Percentiles rank a stretch among this genome's conserved stretches.
These are phyloP conservation scores for Aspergillus fischeri DNA, from an alignment of 2,329 filamentous ascomycete genomes.

Conservation along the genomic window DNA sequence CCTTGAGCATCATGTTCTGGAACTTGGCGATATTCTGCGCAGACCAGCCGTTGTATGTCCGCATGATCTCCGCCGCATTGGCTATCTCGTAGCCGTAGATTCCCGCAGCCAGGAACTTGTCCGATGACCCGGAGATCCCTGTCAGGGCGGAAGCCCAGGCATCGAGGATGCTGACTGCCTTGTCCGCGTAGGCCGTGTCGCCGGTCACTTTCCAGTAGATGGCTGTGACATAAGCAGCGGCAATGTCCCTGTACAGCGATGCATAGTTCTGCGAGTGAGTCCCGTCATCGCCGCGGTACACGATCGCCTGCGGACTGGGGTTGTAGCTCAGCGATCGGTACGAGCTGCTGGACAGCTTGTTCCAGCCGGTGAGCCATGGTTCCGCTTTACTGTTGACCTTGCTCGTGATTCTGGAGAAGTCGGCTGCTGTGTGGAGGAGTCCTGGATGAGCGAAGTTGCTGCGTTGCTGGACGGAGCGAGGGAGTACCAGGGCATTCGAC, in stretches of 20 bases:
- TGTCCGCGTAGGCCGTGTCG: constrained; percentile 34
- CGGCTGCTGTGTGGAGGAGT: constrained; percentile 33
- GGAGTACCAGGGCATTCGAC: too few relatives aligned
- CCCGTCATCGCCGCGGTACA: constrained; percentile 34
- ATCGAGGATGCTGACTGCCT: constrained; percentile 36
- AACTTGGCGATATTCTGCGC: constrained; percentile 20
- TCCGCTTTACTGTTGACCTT: constrained; percentile 31
- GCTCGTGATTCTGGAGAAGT: constrained; percentile 40
- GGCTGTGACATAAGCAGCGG: constrained; percentile 38
- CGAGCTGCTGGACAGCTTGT: constrained; percentile 26
- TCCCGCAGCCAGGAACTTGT: constrained; percentile 40
- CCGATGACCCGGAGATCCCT: constrained; percentile 31
- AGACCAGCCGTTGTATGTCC: constrained; percentile 33
- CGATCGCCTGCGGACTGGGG: constrained; percentile 22
- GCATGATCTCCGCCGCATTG: constrained; percentile 45
- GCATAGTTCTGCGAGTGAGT: constrained; percentile 31
- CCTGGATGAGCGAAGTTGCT: constrained; percentile 29
- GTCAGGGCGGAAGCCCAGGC: constrained; percentile 37
- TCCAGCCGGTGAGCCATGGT: constrained; percentile 35
- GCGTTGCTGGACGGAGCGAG: neutral
- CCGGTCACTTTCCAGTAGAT: constrained; percentile 41
- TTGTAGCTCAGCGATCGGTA: constrained; percentile 29
- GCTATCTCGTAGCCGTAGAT: constrained; percentile 47
- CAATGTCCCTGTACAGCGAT: constrained; percentile 30
- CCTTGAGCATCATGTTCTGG: constrained; percentile 29